Conservation (phyloP, 768 basidiomycete species). For the Boletus rufocinnamomeus region DNA sequence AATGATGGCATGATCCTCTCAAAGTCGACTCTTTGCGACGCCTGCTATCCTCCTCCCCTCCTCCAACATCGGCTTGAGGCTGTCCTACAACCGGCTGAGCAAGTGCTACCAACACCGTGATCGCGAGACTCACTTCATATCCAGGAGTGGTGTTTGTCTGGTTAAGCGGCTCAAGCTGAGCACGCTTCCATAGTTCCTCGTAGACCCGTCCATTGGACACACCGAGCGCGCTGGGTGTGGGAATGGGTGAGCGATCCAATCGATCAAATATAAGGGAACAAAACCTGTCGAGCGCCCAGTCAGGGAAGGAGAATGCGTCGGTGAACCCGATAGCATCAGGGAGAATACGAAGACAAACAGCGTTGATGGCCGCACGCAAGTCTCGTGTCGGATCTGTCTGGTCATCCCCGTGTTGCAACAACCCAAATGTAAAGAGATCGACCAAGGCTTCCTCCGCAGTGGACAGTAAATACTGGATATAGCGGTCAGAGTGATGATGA, state of each 20-base stretch:
- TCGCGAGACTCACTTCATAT: conserved; percentile 46
- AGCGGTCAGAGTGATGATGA: background rate
- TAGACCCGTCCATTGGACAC: conserved; percentile 66
- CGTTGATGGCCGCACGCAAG: conserved; percentile 52
- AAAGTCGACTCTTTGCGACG: conserved; percentile 23
- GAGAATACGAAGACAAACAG: conserved; percentile 51
- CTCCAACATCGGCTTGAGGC: conserved; percentile 29
- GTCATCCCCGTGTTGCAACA: conserved; percentile 35
- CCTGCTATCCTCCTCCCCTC: conserved; percentile 24
- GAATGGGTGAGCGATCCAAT: background rate
- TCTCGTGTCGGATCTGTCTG: conserved; percentile 45
- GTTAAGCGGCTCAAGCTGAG: conserved; percentile 62
- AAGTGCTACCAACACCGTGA: background rate
- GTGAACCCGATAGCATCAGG: conserved; percentile 68
- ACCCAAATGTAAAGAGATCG: conserved; percentile 59
- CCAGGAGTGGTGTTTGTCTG: conserved; percentile 49
- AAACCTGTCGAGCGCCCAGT: conserved; percentile 74
- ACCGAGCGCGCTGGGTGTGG: conserved; percentile 53
- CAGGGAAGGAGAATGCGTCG: conserved; percentile 73
- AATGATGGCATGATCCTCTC: background rate
- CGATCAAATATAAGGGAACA: background rate
- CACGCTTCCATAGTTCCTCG: conserved; percentile 62
- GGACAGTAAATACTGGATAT: conserved; percentile 58
- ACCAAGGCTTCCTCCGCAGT: conserved; percentile 54
- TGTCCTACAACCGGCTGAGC: conserved; percentile 17